Base-by-base conservation (phyloP, 2,329 filamentous ascomycete species). In the Ophiocordyceps sinensis region DNA sequence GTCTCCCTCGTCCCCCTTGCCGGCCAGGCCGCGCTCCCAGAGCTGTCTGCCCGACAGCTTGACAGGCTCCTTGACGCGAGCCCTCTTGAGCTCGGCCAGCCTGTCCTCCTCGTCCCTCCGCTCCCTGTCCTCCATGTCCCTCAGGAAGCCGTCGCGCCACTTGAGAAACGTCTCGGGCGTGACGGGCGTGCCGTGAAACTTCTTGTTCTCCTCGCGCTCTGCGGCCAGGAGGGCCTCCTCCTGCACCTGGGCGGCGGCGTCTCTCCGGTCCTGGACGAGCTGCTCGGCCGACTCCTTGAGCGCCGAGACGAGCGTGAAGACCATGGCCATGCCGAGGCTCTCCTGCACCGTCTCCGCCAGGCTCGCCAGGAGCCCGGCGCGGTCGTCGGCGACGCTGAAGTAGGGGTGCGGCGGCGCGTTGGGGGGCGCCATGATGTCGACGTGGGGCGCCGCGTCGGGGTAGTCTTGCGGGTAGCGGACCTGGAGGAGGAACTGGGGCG, bases 251-350 rank as follows among this genome's bases (percentile, higher is more conserved):
- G 71, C 73, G 2, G 69, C 73, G 9, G 70, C 82, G 43, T 77
- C 75, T 53, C 79, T 76, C 37, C 91, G 79, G 47, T 86, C 78
- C 14, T 71, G 63, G 49, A 96, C 78, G 44, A 98, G 73, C 51
- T 79, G 72, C 66, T 98, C 91, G n/a, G 88, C 89, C 40, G 75
- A 72, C 44, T 98, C 91, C 58, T 95, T 96, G 45, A 98, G 66
- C 0, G 82, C 77, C 13, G 83, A 85, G 41, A 93, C 82, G 21
- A 98, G 67, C 0, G 89, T 86, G 63, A 96, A 98, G 1, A 98
- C 68, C 91, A 98, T 98, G 42, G 87, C 85, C 82, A 96, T 96
- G 47, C 91, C 91, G 44, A 96, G 65, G 51, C 88, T 96, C 61
- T 98, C 91, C 58, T 91, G 80, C 30, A 95, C 82, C 0, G 81